Conservation (phyloP, 1,139 yeast species). For the Saccharomyces pastorianus region DNA sequence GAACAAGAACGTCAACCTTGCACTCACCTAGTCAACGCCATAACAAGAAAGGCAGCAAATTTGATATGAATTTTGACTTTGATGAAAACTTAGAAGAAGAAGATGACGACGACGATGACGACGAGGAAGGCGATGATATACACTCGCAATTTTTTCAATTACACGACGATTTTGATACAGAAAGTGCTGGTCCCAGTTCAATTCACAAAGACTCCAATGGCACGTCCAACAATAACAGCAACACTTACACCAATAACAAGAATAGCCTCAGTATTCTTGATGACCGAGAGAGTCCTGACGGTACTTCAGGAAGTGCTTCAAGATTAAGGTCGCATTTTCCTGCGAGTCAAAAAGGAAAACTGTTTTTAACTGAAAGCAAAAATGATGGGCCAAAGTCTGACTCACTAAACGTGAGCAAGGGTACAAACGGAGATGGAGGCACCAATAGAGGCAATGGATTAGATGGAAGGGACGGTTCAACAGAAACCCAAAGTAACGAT, state of each 20-base stretch:
- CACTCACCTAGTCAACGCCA: background rate
- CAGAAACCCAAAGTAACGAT: slow-evolving; percentile 13
- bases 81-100: slow-evolving; percentile 28
- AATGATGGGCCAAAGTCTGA: slow-evolving; percentile 7
- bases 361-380: slow-evolving; percentile 7
- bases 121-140: slow-evolving; percentile 24
- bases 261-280: slow-evolving; percentile 2
- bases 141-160: slow-evolving; percentile 22
- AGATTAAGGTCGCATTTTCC: slow-evolving; percentile 13
- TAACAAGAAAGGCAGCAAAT: slow-evolving; percentile 12
- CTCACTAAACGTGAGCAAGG: slow-evolving; percentile 1
- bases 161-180: slow-evolving; percentile 6
- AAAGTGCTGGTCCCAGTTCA: slow-evolving; percentile 5
- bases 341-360: slow-evolving; percentile 5
- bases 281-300: background rate
- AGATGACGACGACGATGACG: slow-evolving; percentile 30
- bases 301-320: slow-evolving; percentile 10
- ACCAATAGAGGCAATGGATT: slow-evolving; percentile 8
- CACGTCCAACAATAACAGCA: slow-evolving; percentile 1
- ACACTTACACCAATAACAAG: slow-evolving; percentile 1
- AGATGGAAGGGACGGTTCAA: background rate
- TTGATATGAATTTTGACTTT: slow-evolving; percentile 26
- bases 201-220: slow-evolving; percentile 2
- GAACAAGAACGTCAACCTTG: background rate
- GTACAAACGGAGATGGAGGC: slow-evolving; percentile 3